phyloP scores from a whole-genome alignment of 148 eudicot species.

The Amaranthus cruentus region DNA sequence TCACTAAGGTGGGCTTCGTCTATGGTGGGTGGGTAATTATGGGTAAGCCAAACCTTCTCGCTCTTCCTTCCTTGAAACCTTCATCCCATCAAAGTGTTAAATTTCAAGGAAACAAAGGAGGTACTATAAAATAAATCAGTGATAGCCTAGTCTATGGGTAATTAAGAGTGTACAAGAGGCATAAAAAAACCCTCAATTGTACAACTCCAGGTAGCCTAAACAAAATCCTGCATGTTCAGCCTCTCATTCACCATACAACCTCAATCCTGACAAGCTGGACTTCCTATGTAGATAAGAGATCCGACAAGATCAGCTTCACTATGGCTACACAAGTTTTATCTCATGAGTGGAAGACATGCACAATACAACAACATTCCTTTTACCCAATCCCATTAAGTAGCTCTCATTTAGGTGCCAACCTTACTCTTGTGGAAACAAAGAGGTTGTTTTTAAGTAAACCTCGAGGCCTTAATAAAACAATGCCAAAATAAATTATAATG shows the following conservation, averaged over 20 bases:
- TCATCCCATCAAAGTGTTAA: no score
- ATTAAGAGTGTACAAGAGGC: background rate
- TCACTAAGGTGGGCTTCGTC: no score
- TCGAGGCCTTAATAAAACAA: no score
- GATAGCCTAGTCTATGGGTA: background rate
- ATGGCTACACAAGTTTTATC: background rate
- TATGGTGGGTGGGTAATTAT: no score
- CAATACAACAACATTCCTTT: no score
- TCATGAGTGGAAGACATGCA: background rate
- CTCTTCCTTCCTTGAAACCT: no score
- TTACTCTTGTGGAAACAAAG: background rate
- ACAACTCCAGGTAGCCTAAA: background rate
- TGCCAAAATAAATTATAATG: constrained; percentile 4
- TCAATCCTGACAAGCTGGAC: background rate
- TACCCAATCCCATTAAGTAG: no score
- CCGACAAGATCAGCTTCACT: background rate
- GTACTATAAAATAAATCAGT: background rate
- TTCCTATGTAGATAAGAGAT: background rate
- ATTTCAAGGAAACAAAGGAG: no score
- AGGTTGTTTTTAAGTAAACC: background rate
- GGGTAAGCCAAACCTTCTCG: no score
- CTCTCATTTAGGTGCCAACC: no score
- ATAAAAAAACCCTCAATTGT: no score
- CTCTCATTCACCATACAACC: constrained; percentile 4
- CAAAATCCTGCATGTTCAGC: background rate